Conservation (phyloP, 129 eudicot genomes). For the Calendula officinalis region DNA sequence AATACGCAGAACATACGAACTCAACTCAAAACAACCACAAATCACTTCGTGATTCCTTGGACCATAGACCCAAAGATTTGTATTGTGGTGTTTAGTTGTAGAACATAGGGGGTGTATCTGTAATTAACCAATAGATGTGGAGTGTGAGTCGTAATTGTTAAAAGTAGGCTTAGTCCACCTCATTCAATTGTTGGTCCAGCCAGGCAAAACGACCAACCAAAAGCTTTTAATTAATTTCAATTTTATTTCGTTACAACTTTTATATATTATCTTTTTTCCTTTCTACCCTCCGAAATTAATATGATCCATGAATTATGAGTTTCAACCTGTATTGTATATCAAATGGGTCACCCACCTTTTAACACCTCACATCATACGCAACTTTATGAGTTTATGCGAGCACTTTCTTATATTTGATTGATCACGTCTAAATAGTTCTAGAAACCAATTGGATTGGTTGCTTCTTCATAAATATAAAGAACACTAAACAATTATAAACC, state of each 20-base stretch:
- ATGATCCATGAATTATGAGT: conserved; percentile 16
- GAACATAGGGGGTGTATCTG: background rate
- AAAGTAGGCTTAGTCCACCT: conserved; percentile 24
- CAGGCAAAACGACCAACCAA: conserved; percentile 23
- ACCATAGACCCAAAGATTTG: background rate
- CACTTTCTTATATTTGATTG: too few species aligned
- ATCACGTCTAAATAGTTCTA: too few species aligned
- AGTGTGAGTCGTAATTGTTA: background rate
- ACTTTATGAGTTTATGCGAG: too few species aligned
- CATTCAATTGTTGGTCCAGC: conserved; percentile 29
- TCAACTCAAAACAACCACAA: too few species aligned
- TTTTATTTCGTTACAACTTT: background rate
- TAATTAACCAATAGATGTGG: conserved; percentile 9
- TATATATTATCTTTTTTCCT: conserved; percentile 13
- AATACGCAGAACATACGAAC: too few species aligned
- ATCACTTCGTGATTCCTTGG: too few species aligned
- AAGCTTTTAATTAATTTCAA: background rate
- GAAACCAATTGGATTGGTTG: too few species aligned
- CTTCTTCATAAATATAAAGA: too few species aligned
- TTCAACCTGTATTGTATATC: background rate
- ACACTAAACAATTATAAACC: too few species aligned
- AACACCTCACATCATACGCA: background rate
- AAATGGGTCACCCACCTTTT: conserved; percentile 21
- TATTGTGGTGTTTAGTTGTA: background rate
- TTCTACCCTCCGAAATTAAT: conserved; percentile 28